Base-by-base conservation (phyloP, 208 protist genomes). In the Naegleria gruberi region DNA sequence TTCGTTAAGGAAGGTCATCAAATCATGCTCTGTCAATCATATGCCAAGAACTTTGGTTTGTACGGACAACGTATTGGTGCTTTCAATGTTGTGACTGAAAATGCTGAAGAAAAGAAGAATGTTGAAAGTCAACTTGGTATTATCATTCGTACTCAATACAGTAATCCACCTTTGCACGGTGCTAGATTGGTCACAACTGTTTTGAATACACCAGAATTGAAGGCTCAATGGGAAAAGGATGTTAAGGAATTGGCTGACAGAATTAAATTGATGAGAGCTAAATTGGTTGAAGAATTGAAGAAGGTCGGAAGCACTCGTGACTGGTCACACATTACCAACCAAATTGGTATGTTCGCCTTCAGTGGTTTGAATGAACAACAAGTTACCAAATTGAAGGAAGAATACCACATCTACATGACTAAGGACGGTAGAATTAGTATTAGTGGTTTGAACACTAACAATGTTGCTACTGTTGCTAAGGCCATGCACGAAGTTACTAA, bases 341-440 rank as follows among this genome's bases (percentile, higher is more conserved):
- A 99, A 94, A 98, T 98, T 81, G 98, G 98, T 91, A 99, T 99
- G 98, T 99, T 99, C 93, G 98, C 97, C 86, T 99, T 96, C 93
- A 96, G 98, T 37, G 97, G 98, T 17, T 94, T 99, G n/a, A 95
- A 93, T 47, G 94, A 94, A 89, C 91, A 94, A 92, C 95, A 97
- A 94, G 97, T 93, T 19, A 88, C 91, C n/a, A 82, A n/a, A 15
- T 45, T 97, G 0, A 90, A 73, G 30, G 46, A 94, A 2, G 90
- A 97, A 90, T 92, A 95, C 65, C 91, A 95, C 85, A 92, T 98
- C n/a, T 98, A 98, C 92, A 92, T 98, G 90, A 95, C 93, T 43
- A 90, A 82, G 6, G 90, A 94, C 85, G 96, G 96, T 51, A 92
- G 96, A 77, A 97, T 98, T 47, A 94, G 90, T 77, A 94, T 98